Evolutionary conservation across 2,329 filamentous ascomycete species (phyloP).

Genomic region (Aspergillus sp.): DNA sequence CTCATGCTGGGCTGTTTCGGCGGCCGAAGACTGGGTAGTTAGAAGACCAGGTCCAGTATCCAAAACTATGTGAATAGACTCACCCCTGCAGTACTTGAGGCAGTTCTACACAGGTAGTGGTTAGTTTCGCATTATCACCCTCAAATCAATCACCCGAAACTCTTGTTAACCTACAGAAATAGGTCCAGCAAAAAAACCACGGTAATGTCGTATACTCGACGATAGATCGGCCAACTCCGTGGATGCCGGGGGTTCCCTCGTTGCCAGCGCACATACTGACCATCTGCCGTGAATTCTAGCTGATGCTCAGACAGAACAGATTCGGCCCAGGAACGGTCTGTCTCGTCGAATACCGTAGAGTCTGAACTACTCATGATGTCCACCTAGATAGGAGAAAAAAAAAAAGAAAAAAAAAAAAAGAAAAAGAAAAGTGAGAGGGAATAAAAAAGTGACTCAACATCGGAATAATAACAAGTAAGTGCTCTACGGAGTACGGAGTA

Average conservation of each 20-base stretch:
- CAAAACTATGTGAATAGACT: conserved; percentile 6
- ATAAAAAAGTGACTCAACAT: not conserved
- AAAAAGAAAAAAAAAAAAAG: not conserved
- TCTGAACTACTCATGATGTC: not conserved
- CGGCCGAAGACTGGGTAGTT: conserved; percentile 20
- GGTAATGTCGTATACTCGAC: conserved; percentile 22
- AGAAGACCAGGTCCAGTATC: not conserved
- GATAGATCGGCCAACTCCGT: conserved; percentile 21
- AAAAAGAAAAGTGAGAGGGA: not conserved
- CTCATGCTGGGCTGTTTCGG: conserved; percentile 18
- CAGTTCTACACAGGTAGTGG: conserved; percentile 18
- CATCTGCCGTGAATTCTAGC: conserved; percentile 24
- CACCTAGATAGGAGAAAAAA: not conserved
- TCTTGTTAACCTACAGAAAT: conserved; percentile 20
- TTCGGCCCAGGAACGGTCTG: not conserved
- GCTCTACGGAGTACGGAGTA: too few relatives aligned
- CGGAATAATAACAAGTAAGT: too few relatives aligned
- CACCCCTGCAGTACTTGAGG: conserved; percentile 29
- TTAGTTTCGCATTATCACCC: not conserved
- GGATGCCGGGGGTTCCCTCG: conserved; percentile 23
- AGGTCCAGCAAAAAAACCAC: conserved; percentile 25
- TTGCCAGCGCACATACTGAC: conserved; percentile 23
- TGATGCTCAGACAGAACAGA: conserved; percentile 13
- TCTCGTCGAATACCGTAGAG: not conserved
- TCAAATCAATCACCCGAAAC: not conserved